Evolutionary conservation across 306 rosid genomes (phyloP).

Genomic region (Argentina anserina): DNA sequence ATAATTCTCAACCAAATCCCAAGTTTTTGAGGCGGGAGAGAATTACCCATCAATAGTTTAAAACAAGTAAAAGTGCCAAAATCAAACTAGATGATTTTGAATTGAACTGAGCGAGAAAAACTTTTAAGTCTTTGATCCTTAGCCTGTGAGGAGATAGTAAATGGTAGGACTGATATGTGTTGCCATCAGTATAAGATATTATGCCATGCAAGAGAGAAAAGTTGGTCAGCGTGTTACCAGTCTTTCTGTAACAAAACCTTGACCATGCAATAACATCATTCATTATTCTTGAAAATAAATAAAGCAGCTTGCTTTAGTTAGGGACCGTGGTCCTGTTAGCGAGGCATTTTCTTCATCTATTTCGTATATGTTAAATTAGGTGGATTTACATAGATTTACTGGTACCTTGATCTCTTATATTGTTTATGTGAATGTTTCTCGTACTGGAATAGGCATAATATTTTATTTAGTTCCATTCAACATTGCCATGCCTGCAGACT

Average conservation of each 20-base stretch:
- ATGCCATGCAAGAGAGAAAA: not conserved
- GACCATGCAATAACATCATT: not conserved
- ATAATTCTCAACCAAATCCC: constrained; percentile 2
- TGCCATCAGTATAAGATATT: not conserved
- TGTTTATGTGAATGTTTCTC: not conserved
- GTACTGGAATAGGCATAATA: not conserved
- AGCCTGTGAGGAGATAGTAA: not conserved
- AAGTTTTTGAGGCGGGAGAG: not conserved
- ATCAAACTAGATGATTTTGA: not conserved
- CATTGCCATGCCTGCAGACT: not conserved
- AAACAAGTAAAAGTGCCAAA: not conserved
- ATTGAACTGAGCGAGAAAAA: not conserved
- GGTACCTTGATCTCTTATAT: not conserved
- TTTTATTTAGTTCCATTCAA: not conserved
- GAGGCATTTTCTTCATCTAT: not conserved
- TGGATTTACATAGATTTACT: not conserved
- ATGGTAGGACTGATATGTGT: not conserved
- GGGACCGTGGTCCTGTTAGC: not conserved
- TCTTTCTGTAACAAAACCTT: not conserved
- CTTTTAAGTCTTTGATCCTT: not conserved
- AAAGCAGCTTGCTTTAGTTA: constrained; percentile 2
- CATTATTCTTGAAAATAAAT: not conserved
- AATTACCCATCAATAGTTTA: not conserved
- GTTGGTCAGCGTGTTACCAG: not conserved
- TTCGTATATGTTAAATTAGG: not conserved